Percentiles rank a stretch among this genome's conserved stretches.
These are phyloP conservation scores for Paecilomyces variotii DNA, from an alignment of 2,329 filamentous ascomycete species.

Conservation along the genomic window DNA sequence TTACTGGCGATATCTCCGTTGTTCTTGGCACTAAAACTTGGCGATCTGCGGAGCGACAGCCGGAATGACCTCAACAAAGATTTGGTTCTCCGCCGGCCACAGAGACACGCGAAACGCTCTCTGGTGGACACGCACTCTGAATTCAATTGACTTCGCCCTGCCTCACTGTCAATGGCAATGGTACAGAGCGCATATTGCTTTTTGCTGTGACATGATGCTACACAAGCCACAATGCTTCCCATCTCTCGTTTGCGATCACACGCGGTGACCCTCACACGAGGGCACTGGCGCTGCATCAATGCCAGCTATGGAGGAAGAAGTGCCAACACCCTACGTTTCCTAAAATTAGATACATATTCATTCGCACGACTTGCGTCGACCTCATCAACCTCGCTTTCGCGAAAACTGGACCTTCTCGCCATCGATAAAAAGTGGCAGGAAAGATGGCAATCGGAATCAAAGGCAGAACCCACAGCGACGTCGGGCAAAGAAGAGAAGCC, in stretches of 20 bases:
- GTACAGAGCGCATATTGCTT: not conserved
- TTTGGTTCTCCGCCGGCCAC: not conserved
- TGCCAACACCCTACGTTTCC: constrained; percentile 4
- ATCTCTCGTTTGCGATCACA: constrained; percentile 20
- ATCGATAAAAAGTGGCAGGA: constrained; percentile 50
- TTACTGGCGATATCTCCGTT: too few relatives aligned
- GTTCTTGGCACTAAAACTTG: too few relatives aligned
- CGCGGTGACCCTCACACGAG: constrained; percentile 11
- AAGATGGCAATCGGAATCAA: constrained; percentile 33
- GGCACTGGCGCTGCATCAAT: constrained; percentile 10
- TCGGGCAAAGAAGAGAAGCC: constrained; percentile 17
- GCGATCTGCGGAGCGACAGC: too few relatives aligned
- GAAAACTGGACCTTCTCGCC: constrained; percentile 35
- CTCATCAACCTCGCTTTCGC: constrained; percentile 5
- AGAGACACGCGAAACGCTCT: not conserved
- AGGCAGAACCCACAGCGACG: constrained; percentile 2
- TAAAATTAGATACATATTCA: constrained; percentile 2
- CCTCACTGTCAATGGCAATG: not conserved
- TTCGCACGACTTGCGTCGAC: constrained; percentile 20
- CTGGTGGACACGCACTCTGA: too few relatives aligned
- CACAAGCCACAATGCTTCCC: constrained; percentile 17
- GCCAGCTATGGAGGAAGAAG: constrained; percentile 4
- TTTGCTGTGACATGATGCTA: constrained; percentile 13
- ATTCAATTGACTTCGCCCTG: not conserved
- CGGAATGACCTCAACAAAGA: not conserved